Evolutionary conservation across 169 alveolate species (phyloP), one percentile per base, ranked within the genome.

Genomic region (Plasmodium coatneyi): DNA sequence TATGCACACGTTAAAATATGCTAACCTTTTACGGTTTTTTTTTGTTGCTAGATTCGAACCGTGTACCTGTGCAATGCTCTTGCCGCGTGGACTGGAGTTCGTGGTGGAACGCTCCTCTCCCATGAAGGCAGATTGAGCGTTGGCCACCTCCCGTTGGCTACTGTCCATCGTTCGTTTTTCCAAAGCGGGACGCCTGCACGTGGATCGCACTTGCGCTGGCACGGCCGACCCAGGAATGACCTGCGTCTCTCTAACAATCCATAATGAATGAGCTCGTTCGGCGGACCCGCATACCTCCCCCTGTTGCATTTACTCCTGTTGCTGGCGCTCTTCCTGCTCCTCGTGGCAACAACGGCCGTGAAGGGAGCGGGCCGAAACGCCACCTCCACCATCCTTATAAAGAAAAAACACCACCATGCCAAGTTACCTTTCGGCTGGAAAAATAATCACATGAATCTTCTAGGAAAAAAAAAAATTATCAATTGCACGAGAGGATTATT

Each of bases 401-500:
- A 79, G 56, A 41, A 79, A 43, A 39, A 41, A 39, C 46, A 79
- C 14, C 30, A 49, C 30, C 25, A 36, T 79, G 36, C 28, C 6
- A 36, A 39, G 30, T 16, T 79, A 43, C 43, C 43, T 79, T 79
- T 39, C 71, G 19, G 28, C 14, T 41, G 19, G 71, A 79, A 79
- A 79, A 79, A 79, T 6, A 74, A 36, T 74, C n/a, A 43, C 66
- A 39, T 30, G 34, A 66, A 82, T 16, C 28, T 82, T 41, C 28
- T 39, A 3, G 72, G 28, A 49, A n/a, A 70, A 82, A 82, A 36
- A 82, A 82, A 60, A 19, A 34, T 82, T 39, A 4, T 66, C 72
- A 9, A 56, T 36, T 34, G 71, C 30, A 54, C 92, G 3, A 82
- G 70, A 30, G 41, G 49, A 36, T 66, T 82, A 36, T n/a, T 82